Conservation (phyloP, 306 rosid species). For the Carpinus viminea region DNA sequence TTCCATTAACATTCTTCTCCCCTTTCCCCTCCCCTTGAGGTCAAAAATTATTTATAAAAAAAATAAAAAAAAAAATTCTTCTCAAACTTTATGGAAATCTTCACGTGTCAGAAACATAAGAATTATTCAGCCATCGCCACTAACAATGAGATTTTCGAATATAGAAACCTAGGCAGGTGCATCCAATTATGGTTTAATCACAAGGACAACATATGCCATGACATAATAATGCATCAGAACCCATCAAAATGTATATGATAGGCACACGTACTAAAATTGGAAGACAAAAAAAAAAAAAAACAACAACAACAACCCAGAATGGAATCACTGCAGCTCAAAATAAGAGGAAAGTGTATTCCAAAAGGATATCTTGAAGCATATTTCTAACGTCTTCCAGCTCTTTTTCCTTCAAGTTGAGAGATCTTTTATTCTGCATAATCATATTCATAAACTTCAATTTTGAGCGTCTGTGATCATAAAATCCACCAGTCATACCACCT, state of each 20-base stretch:
- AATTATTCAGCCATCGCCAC: neutral
- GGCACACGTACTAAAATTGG: neutral
- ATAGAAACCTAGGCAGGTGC: neutral
- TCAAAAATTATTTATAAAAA: no score
- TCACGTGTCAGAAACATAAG: neutral
- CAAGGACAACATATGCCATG: neutral
- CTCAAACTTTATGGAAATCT: neutral
- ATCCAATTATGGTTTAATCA: neutral
- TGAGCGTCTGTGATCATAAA: constrained; percentile 92
- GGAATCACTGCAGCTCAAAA: neutral
- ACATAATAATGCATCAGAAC: neutral
- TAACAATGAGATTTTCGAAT: constrained; percentile 1
- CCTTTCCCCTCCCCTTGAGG: no score
- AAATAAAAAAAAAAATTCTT: neutral
- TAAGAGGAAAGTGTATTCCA: neutral
- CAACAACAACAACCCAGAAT: neutral
- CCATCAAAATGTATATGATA: neutral
- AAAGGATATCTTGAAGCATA: constrained; percentile 90
- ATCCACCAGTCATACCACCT: constrained; percentile 99
- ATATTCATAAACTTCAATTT: constrained; percentile 82
- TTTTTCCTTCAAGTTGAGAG: constrained; percentile 52
- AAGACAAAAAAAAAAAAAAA: neutral
- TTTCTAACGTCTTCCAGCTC: constrained; percentile 66
- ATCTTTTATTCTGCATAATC: constrained; percentile 53
- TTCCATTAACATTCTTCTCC: neutral